Conservation (phyloP, 2,329 filamentous ascomycete species). For the Macrophomina tecta region DNA sequence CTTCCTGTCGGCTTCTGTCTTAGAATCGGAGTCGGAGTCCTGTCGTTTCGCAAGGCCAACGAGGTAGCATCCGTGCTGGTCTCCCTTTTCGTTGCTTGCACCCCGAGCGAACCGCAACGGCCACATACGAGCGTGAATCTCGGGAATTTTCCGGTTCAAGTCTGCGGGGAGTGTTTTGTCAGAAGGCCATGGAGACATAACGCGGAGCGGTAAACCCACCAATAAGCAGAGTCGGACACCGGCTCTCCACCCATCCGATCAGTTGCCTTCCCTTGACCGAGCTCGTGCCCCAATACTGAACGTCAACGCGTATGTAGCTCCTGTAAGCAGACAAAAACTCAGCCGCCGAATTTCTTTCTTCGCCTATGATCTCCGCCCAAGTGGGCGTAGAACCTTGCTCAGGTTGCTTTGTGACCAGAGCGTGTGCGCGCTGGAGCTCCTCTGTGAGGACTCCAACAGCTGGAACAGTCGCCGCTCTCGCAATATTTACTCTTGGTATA, state of each 20-base stretch:
- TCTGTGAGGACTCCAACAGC: slow-evolving; percentile 58
- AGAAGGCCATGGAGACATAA: not conserved
- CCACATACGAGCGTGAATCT: slow-evolving; percentile 65
- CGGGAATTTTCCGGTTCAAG: slow-evolving; percentile 59
- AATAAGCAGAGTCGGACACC: slow-evolving; percentile 63
- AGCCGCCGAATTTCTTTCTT: slow-evolving; percentile 36
- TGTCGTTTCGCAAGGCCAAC: slow-evolving; percentile 57
- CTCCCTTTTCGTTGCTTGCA: slow-evolving; percentile 37
- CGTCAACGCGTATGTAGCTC: slow-evolving; percentile 65
- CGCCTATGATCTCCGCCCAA: slow-evolving; percentile 54
- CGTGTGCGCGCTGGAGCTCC: slow-evolving; percentile 58
- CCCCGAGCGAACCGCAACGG: slow-evolving; percentile 60
- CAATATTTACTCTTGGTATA: slow-evolving; percentile 66
- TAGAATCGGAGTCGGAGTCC: not conserved
- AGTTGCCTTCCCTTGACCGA: slow-evolving; percentile 60
- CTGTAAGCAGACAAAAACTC: slow-evolving; percentile 61
- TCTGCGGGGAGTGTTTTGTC: slow-evolving; percentile 48
- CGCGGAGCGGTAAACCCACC: slow-evolving; percentile 52
- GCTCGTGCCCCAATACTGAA: slow-evolving; percentile 70
- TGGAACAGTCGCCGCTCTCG: slow-evolving; percentile 59
- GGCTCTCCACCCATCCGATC: slow-evolving; percentile 69
- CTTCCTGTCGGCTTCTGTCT: slow-evolving; percentile 48
- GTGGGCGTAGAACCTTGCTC: slow-evolving; percentile 29
- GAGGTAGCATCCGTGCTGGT: slow-evolving; percentile 68
- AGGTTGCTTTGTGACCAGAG: slow-evolving; percentile 43